Evolutionary conservation across 768 basidiomycete genomes (phyloP).

Genomic region (Serendipita sp.): DNA sequence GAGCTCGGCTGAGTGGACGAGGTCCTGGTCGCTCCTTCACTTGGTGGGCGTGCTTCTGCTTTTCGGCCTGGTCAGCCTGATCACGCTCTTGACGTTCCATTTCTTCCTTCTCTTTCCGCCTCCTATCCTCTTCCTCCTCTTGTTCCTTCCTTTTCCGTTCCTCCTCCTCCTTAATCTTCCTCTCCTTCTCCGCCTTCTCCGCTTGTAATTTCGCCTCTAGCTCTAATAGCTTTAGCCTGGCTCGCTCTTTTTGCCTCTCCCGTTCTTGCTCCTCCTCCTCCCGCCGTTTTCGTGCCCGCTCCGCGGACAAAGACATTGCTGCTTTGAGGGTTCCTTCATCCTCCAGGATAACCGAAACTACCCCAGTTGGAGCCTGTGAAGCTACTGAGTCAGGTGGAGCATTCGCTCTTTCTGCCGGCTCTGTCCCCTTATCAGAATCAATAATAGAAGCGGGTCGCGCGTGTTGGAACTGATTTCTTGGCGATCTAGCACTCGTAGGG

Average conservation of each 20-base stretch:
- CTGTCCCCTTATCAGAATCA: background rate
- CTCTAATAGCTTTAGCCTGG: slow-evolving; percentile 45
- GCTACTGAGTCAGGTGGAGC: no score
- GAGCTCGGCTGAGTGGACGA: slow-evolving; percentile 19
- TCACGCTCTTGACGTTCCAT: background rate
- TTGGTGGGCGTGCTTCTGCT: background rate
- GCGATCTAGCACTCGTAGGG: background rate
- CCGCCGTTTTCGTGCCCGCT: slow-evolving; percentile 62
- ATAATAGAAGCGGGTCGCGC: background rate
- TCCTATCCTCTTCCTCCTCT: slow-evolving; percentile 2
- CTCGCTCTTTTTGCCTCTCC: slow-evolving; percentile 65
- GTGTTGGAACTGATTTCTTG: background rate
- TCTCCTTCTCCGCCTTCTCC: slow-evolving; percentile 19
- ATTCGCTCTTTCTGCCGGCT: no score
- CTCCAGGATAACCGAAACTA: slow-evolving; percentile 10
- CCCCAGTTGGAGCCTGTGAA: background rate
- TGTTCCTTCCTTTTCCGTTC: slow-evolving; percentile 11
- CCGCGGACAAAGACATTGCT: slow-evolving; percentile 68
- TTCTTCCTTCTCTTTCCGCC: slow-evolving; percentile 11
- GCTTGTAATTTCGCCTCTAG: slow-evolving; percentile 17
- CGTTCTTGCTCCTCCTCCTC: slow-evolving; percentile 75
- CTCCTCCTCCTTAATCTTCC: slow-evolving; percentile 43
- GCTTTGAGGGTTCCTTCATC: slow-evolving; percentile 18
- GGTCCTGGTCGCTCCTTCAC: slow-evolving; percentile 18
- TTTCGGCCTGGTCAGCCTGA: background rate